A percentile compares a stretch with the other conserved stretches of the same genome.
These are phyloP conservation scores for Byssoonygena ceratinophila DNA, from an alignment of 2,329 filamentous ascomycete genomes.

Conservation along the genomic window DNA sequence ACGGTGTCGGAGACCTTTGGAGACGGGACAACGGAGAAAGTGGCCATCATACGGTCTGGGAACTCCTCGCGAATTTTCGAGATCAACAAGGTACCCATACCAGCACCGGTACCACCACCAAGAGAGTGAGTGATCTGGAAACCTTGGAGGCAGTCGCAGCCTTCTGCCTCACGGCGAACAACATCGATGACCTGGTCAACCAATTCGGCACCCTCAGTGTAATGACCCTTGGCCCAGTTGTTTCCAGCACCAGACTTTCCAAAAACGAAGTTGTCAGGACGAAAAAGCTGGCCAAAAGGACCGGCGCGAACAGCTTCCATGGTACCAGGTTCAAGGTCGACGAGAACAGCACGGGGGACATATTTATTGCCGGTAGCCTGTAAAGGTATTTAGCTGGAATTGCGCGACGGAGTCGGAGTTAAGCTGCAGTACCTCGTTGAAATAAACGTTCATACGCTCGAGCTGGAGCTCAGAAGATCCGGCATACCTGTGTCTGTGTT, in stretches of 20 bases:
- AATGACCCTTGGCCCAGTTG: conserved; percentile 98
- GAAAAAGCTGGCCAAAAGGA: conserved; percentile 91
- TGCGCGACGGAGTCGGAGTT: not conserved
- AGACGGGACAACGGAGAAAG: conserved; percentile 90
- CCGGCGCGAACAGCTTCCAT: conserved; percentile 15
- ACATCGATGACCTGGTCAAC: conserved; percentile 92
- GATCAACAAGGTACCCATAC: conserved; percentile 95
- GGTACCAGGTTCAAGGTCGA: conserved; percentile 61
- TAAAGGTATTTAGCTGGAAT: conserved; percentile 4
- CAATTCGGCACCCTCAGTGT: conserved; percentile 92
- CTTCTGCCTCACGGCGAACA: conserved; percentile 88
- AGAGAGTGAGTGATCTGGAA: conserved; percentile 99
- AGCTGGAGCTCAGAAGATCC: conserved; percentile 16
- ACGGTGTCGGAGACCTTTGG: conserved; percentile 99
- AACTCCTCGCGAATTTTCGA: conserved; percentile 98
- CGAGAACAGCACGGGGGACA: conserved; percentile 66
- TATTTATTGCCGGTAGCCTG: conserved; percentile 15
- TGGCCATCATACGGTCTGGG: conserved; percentile 97
- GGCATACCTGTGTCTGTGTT: conserved; percentile 11
- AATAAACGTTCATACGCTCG: conserved; percentile 17
- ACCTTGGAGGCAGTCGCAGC: conserved; percentile 92
- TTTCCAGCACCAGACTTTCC: conserved; percentile 94
- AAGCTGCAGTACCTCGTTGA: conserved; percentile 13
- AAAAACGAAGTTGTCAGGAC: conserved; percentile 95
- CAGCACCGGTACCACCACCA: conserved; percentile 86